Evolutionary conservation across 2,329 filamentous ascomycete species (phyloP), one percentile per base, ranked within the genome.

Genomic region (Neonectria faginata): DNA sequence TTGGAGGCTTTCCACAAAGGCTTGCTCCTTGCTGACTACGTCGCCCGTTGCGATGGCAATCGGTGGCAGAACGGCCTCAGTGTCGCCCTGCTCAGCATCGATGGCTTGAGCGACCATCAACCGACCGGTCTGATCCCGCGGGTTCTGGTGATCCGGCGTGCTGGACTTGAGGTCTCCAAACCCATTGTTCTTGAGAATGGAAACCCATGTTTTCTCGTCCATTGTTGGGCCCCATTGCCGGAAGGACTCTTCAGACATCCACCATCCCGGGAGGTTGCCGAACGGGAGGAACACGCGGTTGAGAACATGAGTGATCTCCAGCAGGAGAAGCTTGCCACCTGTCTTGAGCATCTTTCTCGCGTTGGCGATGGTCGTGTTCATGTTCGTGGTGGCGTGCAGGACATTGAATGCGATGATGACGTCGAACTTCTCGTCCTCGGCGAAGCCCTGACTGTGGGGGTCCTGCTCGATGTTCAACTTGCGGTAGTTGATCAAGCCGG

Each of bases 381-480:
- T 56, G 44, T 62, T 55, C 1, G 52, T 55, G 3, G 59, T 62
- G n/a, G 59, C 59, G 12, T 62, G 59, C 9, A 62, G n/a, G 3
- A 62, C 59, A 25, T 52, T 39, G 45, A 50, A 31, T 16, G 59
- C 59, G 18, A 56, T 25, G 25, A 62, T 44, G 44, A 56, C 22
- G 10, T 62, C 59, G n/a, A 33, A 62, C 44, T 51, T 41, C 16
- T 25, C 59, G 14, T 22, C 51, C 36, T 62, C 59, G 29, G 54
- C 27, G n/a, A 62, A 62, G 18, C 59, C 59, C 27, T 62, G 59
- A 14, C 2, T 25, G 20, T 25, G 8, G 9, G 59, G 52, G 27
- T 62, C 45, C n/a, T 62, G 22, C 14, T 62, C 59, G 16, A 62
- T 29, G 44, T 62, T 62, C 22, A 62, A 27, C 33, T 44, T 62